Evolutionary conservation across 2,329 filamentous ascomycete species (phyloP), one percentile per base, ranked within the genome.

Genomic region (Sphaceloma murrayae): DNA sequence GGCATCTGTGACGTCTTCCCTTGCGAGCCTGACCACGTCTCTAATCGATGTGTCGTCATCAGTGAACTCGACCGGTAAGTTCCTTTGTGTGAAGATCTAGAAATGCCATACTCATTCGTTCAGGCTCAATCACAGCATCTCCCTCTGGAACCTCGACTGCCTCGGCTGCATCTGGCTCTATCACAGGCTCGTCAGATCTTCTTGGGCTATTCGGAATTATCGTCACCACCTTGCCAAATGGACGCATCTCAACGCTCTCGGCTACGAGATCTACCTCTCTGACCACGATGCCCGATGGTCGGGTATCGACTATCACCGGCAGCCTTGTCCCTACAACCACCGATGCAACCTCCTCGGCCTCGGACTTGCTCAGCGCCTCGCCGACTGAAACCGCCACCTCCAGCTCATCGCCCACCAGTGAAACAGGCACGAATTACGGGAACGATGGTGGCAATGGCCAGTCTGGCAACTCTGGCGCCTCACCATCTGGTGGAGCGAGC

Each of bases 41-140:
- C 40, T 31, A 10, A 46, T 43, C 31, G 34, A 33, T 24, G 16
- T 46, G 16, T 36, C 44, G 13, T 10, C 24, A 2, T 34, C 24
- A 3, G 34, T 38, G 13, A 49, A 49, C 38, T 29, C 49, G 13
- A 51, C 48, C 6, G 43, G 48, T 49, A 39, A 43, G 34, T 45
- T 24, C 14, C 5, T 17, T 19, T n/a, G 14, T 7, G 8, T 18
- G n/a, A 2, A 3, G 10, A 19, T 4, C n/a, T 13, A n/a, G 16
- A 34, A n/a, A 34, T 45, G 5, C 34, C 44, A 7, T 42, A 34
- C 11, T 45, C 46, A 29, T 31, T 27, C 22, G 45, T 39, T 10
- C n/a, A 34, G 29, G 46, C 38, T 18, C 43, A 6, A 40, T 33
- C 17, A 18, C 32, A 21, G 34, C 22, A 19, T 30, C 29, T 42